These are phyloP conservation scores for Mycotypha africana DNA, from an alignment of 371 early-diverging fungal genomes.

Conservation along the genomic window DNA sequence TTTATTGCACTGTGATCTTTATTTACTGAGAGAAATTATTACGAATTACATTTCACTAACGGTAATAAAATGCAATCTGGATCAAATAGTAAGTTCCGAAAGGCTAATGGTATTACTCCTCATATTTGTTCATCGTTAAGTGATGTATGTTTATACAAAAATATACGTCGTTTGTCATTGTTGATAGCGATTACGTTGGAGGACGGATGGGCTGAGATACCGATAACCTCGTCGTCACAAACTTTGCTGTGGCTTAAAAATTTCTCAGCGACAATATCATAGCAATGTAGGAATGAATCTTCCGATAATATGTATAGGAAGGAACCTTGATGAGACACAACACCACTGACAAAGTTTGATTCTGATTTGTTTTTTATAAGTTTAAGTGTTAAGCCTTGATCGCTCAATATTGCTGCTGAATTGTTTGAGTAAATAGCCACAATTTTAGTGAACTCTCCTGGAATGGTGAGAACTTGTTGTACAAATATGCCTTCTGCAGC, in stretches of 20 bases:
- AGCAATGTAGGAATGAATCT: slow-evolving; percentile 56
- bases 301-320: slow-evolving; percentile 70
- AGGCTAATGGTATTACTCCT: too few species aligned
- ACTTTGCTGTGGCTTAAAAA: slow-evolving; percentile 26
- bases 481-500: slow-evolving; percentile 24
- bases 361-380: slow-evolving; percentile 28
- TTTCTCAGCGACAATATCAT: slow-evolving; percentile 48
- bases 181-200: slow-evolving; percentile 69
- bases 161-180: slow-evolving; percentile 62
- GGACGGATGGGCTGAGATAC: slow-evolving; percentile 68
- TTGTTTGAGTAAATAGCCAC: slow-evolving; percentile 68
- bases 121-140: too few species aligned
- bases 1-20: too few species aligned
- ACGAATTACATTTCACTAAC: too few species aligned
- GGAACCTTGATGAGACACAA: slow-evolving; percentile 71
- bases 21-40: too few species aligned
- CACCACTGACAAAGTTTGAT: slow-evolving; percentile 57
- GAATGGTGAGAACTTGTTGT: slow-evolving; percentile 27
- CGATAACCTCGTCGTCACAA: slow-evolving; percentile 62
- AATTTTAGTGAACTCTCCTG: slow-evolving; percentile 52
- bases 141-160: slow-evolving; percentile 53
- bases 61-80: too few species aligned
- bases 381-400: slow-evolving; percentile 51
- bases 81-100: too few species aligned
- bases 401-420: slow-evolving; percentile 50